Evolutionary conservation across 2,329 filamentous ascomycete genomes (phyloP).

Genomic region (Arthrobotrys pseudoclavata): DNA sequence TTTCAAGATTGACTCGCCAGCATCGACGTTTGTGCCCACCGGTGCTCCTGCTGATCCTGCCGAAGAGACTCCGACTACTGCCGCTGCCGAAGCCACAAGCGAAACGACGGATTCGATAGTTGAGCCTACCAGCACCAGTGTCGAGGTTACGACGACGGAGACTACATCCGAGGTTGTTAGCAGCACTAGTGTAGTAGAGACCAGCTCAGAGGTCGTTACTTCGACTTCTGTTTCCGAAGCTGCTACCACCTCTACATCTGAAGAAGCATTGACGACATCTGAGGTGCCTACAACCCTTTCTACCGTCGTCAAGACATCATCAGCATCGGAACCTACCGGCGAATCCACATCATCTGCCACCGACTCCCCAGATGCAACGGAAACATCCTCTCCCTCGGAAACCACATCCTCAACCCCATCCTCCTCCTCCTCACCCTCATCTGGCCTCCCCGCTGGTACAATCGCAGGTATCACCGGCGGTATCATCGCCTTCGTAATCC

Average conservation of each 20-base stretch:
- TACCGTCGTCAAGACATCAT: constrained; percentile 18
- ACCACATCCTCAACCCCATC: constrained; percentile 2
- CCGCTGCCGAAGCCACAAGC: not conserved
- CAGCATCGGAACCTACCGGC: constrained; percentile 2
- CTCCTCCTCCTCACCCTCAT: not conserved
- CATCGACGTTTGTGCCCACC: constrained; percentile 37
- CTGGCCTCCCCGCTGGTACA: not conserved
- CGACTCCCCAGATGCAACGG: constrained; percentile 15
- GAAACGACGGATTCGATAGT: constrained; percentile 1
- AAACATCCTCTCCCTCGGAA: constrained; percentile 21
- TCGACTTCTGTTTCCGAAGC: not conserved
- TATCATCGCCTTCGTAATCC: constrained; percentile 29
- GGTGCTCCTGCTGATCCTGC: not conserved
- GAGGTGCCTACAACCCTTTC: constrained; percentile 32
- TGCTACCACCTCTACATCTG: not conserved
- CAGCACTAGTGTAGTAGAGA: constrained; percentile 14
- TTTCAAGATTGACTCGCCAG: constrained; percentile 52
- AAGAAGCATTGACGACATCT: constrained; percentile 9
- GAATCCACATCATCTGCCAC: constrained; percentile 15
- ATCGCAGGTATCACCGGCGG: constrained; percentile 53
- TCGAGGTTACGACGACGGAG: constrained; percentile 9
- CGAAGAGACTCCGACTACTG: not conserved
- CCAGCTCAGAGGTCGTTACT: not conserved
- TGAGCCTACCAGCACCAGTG: constrained; percentile 6
- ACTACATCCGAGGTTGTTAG: not conserved